Conservation (phyloP, 257 asterid genomes). For the Plantago ovata region DNA sequence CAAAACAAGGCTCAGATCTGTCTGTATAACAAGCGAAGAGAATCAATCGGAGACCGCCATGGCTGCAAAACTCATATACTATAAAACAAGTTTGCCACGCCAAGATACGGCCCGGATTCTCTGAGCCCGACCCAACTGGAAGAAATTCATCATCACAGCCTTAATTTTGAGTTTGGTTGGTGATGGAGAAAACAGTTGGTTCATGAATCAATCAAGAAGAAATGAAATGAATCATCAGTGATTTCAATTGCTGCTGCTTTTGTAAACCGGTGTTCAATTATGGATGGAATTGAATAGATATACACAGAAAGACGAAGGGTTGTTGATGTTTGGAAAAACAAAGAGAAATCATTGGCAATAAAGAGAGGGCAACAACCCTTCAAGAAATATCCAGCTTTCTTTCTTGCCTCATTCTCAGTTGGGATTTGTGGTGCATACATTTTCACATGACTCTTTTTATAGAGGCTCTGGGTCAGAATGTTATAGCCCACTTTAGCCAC, state of each 20-base stretch:
- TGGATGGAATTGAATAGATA: too few relatives aligned
- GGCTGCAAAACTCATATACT: constrained; percentile 36
- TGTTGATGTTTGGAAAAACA: not conserved
- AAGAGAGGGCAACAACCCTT: constrained; percentile 26
- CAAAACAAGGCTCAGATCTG: constrained; percentile 32
- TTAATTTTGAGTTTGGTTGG: not conserved
- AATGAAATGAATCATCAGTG: too few relatives aligned
- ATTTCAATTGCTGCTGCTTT: too few relatives aligned
- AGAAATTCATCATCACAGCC: constrained; percentile 29
- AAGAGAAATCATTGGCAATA: constrained; percentile 15
- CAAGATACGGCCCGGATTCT: constrained; percentile 35
- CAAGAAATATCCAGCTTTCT: constrained; percentile 1
- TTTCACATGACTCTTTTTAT: not conserved
- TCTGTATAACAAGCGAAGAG: constrained; percentile 24
- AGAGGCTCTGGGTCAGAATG: too few relatives aligned
- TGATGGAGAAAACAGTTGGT: not conserved
- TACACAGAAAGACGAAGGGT: too few relatives aligned
- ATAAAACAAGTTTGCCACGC: constrained; percentile 32
- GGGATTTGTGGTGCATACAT: not conserved
- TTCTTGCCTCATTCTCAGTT: constrained; percentile 22
- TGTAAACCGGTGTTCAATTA: too few relatives aligned
- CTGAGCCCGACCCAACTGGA: constrained; percentile 27
- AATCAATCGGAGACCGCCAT: constrained; percentile 31
- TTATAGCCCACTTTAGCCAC: constrained; percentile 7
- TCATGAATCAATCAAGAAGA: not conserved